Percentiles rank a stretch among this genome's conserved stretches.
Evolutionary conservation across 371 early-diverging fungal genomes (phyloP).

Genomic region (Syncephalastrum monosporum): DNA sequence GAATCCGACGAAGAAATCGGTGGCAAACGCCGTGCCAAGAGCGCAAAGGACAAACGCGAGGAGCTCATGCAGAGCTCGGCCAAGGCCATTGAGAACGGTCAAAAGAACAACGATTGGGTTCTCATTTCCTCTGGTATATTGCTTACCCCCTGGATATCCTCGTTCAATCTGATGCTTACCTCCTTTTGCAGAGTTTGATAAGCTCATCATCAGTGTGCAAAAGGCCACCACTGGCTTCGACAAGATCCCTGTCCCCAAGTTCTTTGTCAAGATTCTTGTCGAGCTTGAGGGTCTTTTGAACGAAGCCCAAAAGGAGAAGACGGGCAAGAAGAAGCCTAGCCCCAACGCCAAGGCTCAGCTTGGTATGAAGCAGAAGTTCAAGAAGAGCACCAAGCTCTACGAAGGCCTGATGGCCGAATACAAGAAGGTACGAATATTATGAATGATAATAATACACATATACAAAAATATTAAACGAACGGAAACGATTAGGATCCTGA

Average conservation of each 20-base stretch:
- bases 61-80: constrained; percentile 64
- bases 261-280: constrained; percentile 77
- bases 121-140: constrained; percentile 73
- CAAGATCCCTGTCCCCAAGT: constrained; percentile 67
- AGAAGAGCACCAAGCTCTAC: constrained; percentile 81
- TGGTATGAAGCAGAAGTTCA: constrained; percentile 88
- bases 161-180: neutral
- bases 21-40: constrained; percentile 72
- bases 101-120: constrained; percentile 91
- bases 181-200: constrained; percentile 76
- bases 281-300: constrained; percentile 74
- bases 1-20: constrained; percentile 70
- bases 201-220: constrained; percentile 68
- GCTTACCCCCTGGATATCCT: constrained; percentile 1
- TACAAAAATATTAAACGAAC: too few relatives aligned
- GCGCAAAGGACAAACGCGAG: constrained; percentile 85
- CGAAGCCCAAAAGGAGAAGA: constrained; percentile 62
- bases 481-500: constrained; percentile 37
- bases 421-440: constrained; percentile 49
- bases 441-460: too few relatives aligned
- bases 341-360: constrained; percentile 82
- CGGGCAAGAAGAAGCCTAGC: constrained; percentile 83
- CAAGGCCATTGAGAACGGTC: constrained; percentile 69
- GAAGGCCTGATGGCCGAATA: constrained; percentile 74
- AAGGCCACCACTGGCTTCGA: constrained; percentile 73